phyloP scores from a whole-genome alignment of 2,329 filamentous ascomycete genomes.

The Ophiostoma himal-ulmi region DNA sequence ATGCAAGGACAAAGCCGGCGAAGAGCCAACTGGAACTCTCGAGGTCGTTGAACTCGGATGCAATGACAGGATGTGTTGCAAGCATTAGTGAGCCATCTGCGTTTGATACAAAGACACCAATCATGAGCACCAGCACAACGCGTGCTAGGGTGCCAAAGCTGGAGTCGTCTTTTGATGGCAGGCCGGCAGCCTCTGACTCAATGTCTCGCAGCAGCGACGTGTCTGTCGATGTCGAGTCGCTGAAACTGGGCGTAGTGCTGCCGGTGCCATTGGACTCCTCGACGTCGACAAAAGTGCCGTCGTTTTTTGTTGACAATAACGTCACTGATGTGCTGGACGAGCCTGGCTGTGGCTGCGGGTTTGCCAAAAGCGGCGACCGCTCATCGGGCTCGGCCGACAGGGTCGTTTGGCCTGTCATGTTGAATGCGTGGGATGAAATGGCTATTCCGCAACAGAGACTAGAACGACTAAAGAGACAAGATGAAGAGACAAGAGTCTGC shows the following conservation, averaged over 20 bases:
- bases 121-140: conserved; percentile 24
- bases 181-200: conserved; percentile 17
- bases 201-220: conserved; percentile 22
- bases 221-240: conserved; percentile 21
- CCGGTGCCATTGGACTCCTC: background rate
- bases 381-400: conserved; percentile 17
- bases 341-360: background rate
- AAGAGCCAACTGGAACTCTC: conserved; percentile 54
- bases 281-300: background rate
- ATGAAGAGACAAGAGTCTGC: background rate
- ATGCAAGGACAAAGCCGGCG: conserved; percentile 47
- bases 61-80: conserved; percentile 58
- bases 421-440: background rate
- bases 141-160: conserved; percentile 6
- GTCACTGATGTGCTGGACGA: background rate
- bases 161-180: background rate
- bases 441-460: background rate
- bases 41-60: conserved; percentile 54
- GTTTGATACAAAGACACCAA: conserved; percentile 59
- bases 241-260: conserved; percentile 10
- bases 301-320: background rate
- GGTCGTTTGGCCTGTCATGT: background rate
- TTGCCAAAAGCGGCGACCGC: conserved; percentile 21
- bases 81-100: conserved; percentile 60
- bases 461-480: background rate